Evolutionary conservation across 2,329 filamentous ascomycete species (phyloP).

Genomic region (Aspergillus fructus): DNA sequence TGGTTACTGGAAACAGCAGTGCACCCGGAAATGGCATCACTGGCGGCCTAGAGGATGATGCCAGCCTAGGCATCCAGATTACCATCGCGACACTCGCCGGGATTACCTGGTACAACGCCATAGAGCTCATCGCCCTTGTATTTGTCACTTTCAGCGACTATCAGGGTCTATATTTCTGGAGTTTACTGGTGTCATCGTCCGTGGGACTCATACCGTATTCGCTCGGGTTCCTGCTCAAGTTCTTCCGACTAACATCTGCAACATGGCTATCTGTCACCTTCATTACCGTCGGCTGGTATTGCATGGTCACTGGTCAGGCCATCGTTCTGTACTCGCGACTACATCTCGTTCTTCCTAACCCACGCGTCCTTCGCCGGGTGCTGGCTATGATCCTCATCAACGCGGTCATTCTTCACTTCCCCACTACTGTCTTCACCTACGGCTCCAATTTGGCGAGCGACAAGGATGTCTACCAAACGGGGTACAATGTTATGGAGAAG

Average conservation of each 20-base stretch:
- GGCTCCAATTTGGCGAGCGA: constrained; percentile 39
- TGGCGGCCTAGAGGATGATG: constrained; percentile 34
- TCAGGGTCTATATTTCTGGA: constrained; percentile 52
- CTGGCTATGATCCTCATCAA: constrained; percentile 49
- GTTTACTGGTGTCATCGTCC: constrained; percentile 45
- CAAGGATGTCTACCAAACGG: constrained; percentile 27
- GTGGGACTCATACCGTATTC: constrained; percentile 47
- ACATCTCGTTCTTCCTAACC: constrained; percentile 46
- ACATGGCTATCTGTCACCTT: constrained; percentile 43
- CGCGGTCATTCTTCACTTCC: constrained; percentile 45
- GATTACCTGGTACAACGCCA: constrained; percentile 51
- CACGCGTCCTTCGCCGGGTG: constrained; percentile 40
- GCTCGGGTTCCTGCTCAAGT: constrained; percentile 50
- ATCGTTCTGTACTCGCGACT: constrained; percentile 53
- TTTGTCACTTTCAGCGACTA: constrained; percentile 50
- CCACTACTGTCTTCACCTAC: constrained; percentile 47
- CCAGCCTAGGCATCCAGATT: constrained; percentile 39
- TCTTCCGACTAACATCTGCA: constrained; percentile 39
- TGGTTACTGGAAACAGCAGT: constrained; percentile 21
- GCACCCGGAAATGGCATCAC: constrained; percentile 38
- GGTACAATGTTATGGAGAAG: constrained; percentile 53
- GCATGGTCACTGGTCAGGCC: constrained; percentile 51
- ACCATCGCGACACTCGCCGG: constrained; percentile 48
- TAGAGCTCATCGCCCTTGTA: constrained; percentile 50
- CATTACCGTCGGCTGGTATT: constrained; percentile 48